Evolutionary conservation across 257 asterid species (phyloP).

Genomic region (Salvia rosmarinus): DNA sequence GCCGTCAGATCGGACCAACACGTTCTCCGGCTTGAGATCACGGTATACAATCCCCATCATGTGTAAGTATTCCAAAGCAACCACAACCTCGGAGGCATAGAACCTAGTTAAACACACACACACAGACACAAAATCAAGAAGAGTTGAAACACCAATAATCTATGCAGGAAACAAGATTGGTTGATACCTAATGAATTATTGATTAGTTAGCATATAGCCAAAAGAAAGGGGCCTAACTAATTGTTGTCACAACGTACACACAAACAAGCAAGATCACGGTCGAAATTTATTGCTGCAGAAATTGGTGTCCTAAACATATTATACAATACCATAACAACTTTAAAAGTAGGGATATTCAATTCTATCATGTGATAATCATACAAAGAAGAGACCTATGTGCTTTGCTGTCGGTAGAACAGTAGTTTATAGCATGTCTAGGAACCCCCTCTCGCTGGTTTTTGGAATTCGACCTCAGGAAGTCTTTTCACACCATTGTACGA

Average conservation of each 20-base stretch:
- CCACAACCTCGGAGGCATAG: constrained; percentile 78
- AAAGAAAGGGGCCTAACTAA: constrained; percentile 14
- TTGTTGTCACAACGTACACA: constrained; percentile 28
- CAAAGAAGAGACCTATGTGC: constrained; percentile 53
- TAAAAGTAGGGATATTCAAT: constrained; percentile 24
- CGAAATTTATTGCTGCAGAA: constrained; percentile 26
- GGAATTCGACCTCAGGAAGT: too few relatives aligned
- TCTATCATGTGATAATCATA: constrained; percentile 41
- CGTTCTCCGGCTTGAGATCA: constrained; percentile 83
- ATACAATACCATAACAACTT: constrained; percentile 27
- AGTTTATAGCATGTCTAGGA: constrained; percentile 44
- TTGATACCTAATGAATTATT: constrained; percentile 14
- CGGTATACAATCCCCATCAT: constrained; percentile 87
- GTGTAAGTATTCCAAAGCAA: constrained; percentile 79
- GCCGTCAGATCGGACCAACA: constrained; percentile 74
- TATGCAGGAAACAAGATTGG: background rate
- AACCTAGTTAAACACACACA: constrained; percentile 45
- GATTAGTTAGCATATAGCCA: constrained; percentile 26
- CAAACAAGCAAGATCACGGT: constrained; percentile 1
- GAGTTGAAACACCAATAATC: background rate
- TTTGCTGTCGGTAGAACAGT: constrained; percentile 36
- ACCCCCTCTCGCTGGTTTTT: too few relatives aligned
- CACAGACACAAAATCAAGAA: background rate
- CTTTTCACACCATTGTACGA: too few relatives aligned
- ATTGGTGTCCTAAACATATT: constrained; percentile 32